Evolutionary conservation across 2,329 filamentous ascomycete species (phyloP).

Genomic region (Monosporascus sp.): DNA sequence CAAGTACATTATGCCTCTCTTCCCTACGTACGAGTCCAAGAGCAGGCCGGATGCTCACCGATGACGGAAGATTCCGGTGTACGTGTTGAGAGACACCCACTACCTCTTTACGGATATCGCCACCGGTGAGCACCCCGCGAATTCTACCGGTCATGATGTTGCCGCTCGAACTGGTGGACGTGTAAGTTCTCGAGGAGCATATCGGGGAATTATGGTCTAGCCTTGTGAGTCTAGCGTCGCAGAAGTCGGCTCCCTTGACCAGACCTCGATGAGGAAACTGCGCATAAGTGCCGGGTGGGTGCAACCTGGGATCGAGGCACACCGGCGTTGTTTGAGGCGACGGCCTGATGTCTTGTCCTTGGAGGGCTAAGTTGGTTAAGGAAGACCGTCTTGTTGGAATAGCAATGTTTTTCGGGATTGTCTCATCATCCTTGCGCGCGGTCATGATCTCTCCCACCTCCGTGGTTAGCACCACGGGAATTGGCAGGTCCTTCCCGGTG

Average conservation of each 20-base stretch:
- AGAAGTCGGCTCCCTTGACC: constrained; percentile 10
- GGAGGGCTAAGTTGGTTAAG: not conserved
- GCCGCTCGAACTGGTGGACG: constrained; percentile 1
- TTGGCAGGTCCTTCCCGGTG: constrained; percentile 18
- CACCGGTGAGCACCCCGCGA: constrained; percentile 9
- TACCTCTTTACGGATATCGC: constrained; percentile 9
- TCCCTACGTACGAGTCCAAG: constrained; percentile 1
- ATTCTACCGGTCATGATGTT: constrained; percentile 6
- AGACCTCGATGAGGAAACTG: constrained; percentile 11
- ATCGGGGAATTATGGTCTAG: constrained; percentile 12
- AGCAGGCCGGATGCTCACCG: constrained; percentile 15
- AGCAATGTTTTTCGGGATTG: constrained; percentile 1
- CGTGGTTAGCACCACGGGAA: constrained; percentile 21
- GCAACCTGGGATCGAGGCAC: constrained; percentile 12
- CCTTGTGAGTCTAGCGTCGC: constrained; percentile 8
- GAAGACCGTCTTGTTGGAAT: constrained; percentile 7
- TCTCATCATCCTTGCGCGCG: not conserved
- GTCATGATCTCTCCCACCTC: constrained; percentile 3
- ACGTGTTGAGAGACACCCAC: constrained; percentile 14
- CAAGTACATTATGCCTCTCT: constrained; percentile 8
- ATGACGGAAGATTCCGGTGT: constrained; percentile 8
- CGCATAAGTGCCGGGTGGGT: constrained; percentile 9
- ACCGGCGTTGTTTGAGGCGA: constrained; percentile 3
- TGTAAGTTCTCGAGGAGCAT: constrained; percentile 7
- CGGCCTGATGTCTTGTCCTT: not conserved